Percentiles rank a stretch among this genome's conserved stretches.
Conservation (phyloP, 176 grass and related monocot genomes). For the Paspalum vaginatum region DNA sequence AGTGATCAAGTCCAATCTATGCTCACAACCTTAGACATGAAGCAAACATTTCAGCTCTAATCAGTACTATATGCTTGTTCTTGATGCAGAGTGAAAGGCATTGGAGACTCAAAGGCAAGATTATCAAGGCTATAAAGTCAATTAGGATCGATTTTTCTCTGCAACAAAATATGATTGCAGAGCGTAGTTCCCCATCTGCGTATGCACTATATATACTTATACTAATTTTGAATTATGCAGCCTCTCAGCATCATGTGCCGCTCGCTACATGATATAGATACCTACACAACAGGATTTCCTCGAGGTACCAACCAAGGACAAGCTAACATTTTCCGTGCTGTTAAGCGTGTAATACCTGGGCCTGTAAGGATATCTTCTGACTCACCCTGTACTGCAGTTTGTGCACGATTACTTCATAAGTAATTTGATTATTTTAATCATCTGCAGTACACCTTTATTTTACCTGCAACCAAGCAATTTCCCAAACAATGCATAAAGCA, state of each 20-base stretch:
- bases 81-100: slow-evolving; percentile 80
- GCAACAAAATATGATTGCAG: not conserved
- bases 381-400: slow-evolving; percentile 15
- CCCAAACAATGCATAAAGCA: slow-evolving; percentile 84
- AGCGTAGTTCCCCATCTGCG: not conserved
- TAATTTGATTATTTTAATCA: slow-evolving; percentile 39
- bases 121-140: slow-evolving; percentile 13
- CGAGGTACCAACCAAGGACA: slow-evolving; percentile 80
- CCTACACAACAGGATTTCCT: slow-evolving; percentile 87
- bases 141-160: slow-evolving; percentile 31
- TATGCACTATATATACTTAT: slow-evolving; percentile 12
- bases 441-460: slow-evolving; percentile 94
- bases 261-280: slow-evolving; percentile 78
- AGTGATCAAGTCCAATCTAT: not conserved
- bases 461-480: slow-evolving; percentile 81
- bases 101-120: slow-evolving; percentile 80
- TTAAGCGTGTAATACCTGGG: slow-evolving; percentile 87
- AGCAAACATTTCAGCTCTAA: slow-evolving; percentile 9
- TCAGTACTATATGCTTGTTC: slow-evolving; percentile 17
- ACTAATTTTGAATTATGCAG: slow-evolving; percentile 53
- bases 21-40: not conserved
- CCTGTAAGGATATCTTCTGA: slow-evolving; percentile 65
- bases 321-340: slow-evolving; percentile 72
- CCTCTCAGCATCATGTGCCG: slow-evolving; percentile 86
- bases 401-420: slow-evolving; percentile 15